Base-by-base conservation (phyloP, 345 rosid genomes). In the Cardiospermum halicacabum region DNA sequence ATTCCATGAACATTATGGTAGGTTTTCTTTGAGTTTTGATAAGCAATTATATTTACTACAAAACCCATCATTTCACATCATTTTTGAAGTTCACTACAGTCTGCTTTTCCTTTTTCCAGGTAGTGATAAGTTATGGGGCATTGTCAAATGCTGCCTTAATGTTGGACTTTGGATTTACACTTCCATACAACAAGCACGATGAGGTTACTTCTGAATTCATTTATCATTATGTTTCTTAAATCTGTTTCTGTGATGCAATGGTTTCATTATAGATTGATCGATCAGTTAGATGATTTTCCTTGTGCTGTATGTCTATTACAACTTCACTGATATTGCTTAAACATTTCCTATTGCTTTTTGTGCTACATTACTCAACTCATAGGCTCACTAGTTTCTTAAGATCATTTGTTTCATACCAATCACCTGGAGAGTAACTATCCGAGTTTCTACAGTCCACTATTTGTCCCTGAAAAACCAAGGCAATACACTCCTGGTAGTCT, bases 131-230 rank as follows among this genome's bases (percentile, higher is more conserved):
- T 16, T 89, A 92, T 34, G 98, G 98, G 28, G 82, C 83, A 67
- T 73, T 84, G 77, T 62, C 96, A 58, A 92, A 92, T 82, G 85
- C 91, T 16, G 73, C 80, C 56, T 81, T 92, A 76, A 72, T 87
- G 70, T 74, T 84, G 77, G 96, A 89, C 68, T 92, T 83, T 25
- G 98, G 96, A 51, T 92, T 92, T 76, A 76, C 91, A 8, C 72
- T 88, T 69, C 80, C 87, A n/a, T 49, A 73, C 72, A 92, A 89
- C 77, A 78, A 60, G 37, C 75, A 83, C 63, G 96, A 89, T 61
- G 82, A 88, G 96, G 98, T 88, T 76, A 64, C 79, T 69, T 22
- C 68, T 62, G 43, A 36, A 58, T 60, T 58, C 13, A 31, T 39
- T 22, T 47, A 22, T 43, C 50, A 64, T 18, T 48, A 47, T 48